Base-by-base conservation (phyloP, 805 yeast species). In the Citeromyces nyonsensis region DNA sequence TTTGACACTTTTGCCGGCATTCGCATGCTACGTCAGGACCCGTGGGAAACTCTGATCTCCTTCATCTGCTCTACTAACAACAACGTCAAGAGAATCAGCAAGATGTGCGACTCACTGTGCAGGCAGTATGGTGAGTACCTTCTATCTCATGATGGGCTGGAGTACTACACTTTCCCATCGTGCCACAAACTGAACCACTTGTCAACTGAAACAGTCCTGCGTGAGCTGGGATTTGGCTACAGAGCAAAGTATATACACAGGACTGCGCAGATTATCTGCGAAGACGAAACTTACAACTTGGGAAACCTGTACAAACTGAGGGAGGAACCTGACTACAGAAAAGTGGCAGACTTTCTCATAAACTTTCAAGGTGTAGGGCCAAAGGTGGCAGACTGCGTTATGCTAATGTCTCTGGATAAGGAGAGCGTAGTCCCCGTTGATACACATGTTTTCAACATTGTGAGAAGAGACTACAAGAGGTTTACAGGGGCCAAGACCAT, bases 11-110 rank as follows among this genome's bases (percentile, higher is more conserved):
- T 72, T 35, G 59, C 59, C 4, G 97, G 96, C 0, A 73, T 88
- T 12, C 57, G 98, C 22, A 83, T 88, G 39, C 62, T 91, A 18
- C 63, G 86, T 25, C 97, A 91, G 51, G 95, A 88, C 40, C 97
- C 98, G 0, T 91, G 97, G 97, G 98, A 91, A 43, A 84, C 88
- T 28, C 58, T 85, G 29, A 57, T 88, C 12, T 80, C 91, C 2
- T 91, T 88, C 41, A 91, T 91, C 8, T 91, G 97, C 54, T 83
- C 95, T 2, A 76, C 94, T n/a, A 91, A 91, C 52, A 91, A 91
- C 54, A 91, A 91, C 45, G 91, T 91, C 34, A 84, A 88, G 46
- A 63, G 98, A 25, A 91, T 91, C 30, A 79, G 94, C 2, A 77
- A 78, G 44, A 85, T 91, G 95, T 91, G 95, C 50, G 83, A 82